Percentiles rank a stretch among this genome's conserved stretches.
Evolutionary conservation across 139 green algal genomes (phyloP).

Genomic region (Coccomyxa sp.): DNA sequence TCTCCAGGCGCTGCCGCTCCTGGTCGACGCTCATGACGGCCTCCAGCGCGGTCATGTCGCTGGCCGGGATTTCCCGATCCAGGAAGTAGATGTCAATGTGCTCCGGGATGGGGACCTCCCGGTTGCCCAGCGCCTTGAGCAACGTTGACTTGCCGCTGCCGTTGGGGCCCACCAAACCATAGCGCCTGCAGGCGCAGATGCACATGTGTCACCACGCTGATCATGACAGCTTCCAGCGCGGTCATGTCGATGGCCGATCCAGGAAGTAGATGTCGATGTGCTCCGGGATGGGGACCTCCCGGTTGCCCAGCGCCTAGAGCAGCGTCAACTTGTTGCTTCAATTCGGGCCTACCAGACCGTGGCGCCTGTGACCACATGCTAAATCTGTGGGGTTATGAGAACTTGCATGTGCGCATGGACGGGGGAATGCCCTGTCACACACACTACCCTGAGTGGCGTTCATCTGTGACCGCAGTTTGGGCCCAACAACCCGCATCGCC

Average conservation of each 20-base stretch:
- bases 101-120: constrained; percentile 85
- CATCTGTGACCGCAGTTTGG: too few relatives aligned
- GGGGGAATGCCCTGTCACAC: too few relatives aligned
- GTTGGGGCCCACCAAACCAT: constrained; percentile 85
- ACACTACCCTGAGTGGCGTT: too few relatives aligned
- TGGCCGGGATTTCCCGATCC: constrained; percentile 74
- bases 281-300: constrained; percentile 85
- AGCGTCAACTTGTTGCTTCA: constrained; percentile 85
- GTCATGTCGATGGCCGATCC: constrained; percentile 70
- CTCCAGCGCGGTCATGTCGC: constrained; percentile 75
- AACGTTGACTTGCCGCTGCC: constrained; percentile 85
- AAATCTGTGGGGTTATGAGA: too few relatives aligned
- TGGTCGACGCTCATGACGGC: constrained; percentile 65
- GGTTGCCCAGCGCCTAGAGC: constrained; percentile 72
- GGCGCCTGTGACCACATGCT: too few relatives aligned
- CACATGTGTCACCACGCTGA: too few relatives aligned
- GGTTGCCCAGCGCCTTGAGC: constrained; percentile 73
- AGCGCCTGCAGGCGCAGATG: constrained; percentile 68
- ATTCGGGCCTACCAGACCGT: constrained; percentile 85
- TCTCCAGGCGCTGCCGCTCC: constrained; percentile 66
- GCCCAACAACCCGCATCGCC: too few relatives aligned
- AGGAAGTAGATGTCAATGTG: constrained; percentile 96
- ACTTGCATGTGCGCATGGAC: too few relatives aligned
- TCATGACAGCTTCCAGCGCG: constrained; percentile 62
- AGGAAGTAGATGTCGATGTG: constrained; percentile 95